Conservation (phyloP, 805 yeast species). For the Yarrowia hollandica region DNA sequence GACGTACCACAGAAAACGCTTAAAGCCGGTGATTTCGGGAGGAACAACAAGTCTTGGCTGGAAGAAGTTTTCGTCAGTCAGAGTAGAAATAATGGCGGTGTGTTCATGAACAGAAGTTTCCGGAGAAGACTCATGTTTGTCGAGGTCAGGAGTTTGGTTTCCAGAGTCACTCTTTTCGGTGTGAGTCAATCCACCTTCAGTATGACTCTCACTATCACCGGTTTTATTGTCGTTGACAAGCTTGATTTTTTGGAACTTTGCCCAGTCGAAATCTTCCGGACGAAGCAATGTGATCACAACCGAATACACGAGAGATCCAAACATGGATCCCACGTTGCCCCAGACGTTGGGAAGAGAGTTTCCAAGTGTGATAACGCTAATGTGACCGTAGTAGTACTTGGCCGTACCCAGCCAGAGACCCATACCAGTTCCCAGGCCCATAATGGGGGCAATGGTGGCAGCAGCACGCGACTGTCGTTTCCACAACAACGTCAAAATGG, state of each 20-base stretch:
- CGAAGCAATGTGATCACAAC: constrained; percentile 41
- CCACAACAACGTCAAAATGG: constrained; percentile 56
- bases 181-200: not conserved
- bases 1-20: constrained; percentile 15
- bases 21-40: constrained; percentile 1
- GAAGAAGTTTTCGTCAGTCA: constrained; percentile 5
- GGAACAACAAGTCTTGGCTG: constrained; percentile 15
- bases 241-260: constrained; percentile 17
- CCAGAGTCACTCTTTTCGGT: not conserved
- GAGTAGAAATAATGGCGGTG: not conserved
- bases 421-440: constrained; percentile 30
- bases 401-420: constrained; percentile 37
- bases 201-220: not conserved
- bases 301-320: constrained; percentile 35
- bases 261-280: constrained; percentile 48
- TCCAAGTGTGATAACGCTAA: constrained; percentile 37
- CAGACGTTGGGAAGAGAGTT: constrained; percentile 31
- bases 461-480: constrained; percentile 29
- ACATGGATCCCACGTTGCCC: constrained; percentile 40
- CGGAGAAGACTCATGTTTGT: constrained; percentile 1
- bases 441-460: constrained; percentile 23
- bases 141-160: not conserved
- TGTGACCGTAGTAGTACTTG: constrained; percentile 36
- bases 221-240: constrained; percentile 5
- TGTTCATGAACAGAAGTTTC: constrained; percentile 16